Evolutionary conservation across 106 monocot species (phyloP).

Genomic region (Allium fistulosum): DNA sequence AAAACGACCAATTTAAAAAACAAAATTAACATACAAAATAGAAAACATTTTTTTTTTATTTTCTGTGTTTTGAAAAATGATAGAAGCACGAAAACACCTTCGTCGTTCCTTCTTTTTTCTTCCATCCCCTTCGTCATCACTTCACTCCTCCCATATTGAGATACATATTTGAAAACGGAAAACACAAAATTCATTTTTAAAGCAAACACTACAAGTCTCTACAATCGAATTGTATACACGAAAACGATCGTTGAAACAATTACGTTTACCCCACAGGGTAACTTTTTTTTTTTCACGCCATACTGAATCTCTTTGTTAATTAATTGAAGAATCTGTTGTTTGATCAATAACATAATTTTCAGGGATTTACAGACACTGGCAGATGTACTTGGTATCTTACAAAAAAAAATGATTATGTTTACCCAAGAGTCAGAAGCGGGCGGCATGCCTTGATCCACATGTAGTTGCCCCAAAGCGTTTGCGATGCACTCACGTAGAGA

Average conservation of each 20-base stretch:
- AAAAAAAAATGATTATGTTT: background rate
- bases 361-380: background rate
- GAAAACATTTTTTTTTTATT: background rate
- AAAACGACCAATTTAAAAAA: background rate
- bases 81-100: background rate
- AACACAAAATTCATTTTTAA: no score
- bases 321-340: background rate
- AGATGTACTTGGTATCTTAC: background rate
- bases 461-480: conserved; percentile 41
- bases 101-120: no score
- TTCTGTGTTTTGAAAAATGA: background rate
- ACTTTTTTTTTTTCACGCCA: background rate
- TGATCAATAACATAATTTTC: background rate
- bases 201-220: no score
- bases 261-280: background rate
- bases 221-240: background rate
- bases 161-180: no score
- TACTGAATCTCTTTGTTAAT: background rate
- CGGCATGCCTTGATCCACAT: conserved; percentile 85
- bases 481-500: conserved; percentile 40
- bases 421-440: conserved; percentile 84
- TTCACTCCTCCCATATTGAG: no score
- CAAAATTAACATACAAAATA: background rate
- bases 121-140: no score
- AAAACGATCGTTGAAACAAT: background rate